phyloP scores from a whole-genome alignment of 495 filamentous ascomycete species.

The Neurospora discreta region DNA sequence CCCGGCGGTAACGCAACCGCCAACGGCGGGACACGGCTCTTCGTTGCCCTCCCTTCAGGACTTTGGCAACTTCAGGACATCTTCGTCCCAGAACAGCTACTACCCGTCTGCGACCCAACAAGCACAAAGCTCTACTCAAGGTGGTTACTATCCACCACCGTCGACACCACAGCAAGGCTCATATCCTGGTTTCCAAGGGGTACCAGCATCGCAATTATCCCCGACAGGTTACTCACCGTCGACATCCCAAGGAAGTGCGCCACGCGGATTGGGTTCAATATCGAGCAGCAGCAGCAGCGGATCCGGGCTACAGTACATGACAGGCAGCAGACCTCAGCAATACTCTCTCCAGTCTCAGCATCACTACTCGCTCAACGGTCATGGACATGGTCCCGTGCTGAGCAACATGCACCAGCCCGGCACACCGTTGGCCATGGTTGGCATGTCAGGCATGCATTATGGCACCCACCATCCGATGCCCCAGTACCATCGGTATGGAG shows the following conservation, averaged over 20 bases:
- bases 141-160: slow-evolving; percentile 44
- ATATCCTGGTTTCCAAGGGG: slow-evolving; percentile 42
- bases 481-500: slow-evolving; percentile 16
- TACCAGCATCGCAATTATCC: slow-evolving; percentile 27
- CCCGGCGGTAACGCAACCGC: slow-evolving; percentile 36
- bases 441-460: slow-evolving; percentile 44
- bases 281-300: slow-evolving; percentile 25
- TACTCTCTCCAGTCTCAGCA: not conserved
- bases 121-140: slow-evolving; percentile 32
- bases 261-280: slow-evolving; percentile 33
- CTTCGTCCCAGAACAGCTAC: slow-evolving; percentile 9
- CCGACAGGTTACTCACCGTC: slow-evolving; percentile 4
- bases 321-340: not conserved
- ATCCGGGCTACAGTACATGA: not conserved
- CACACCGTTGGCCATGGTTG: slow-evolving; percentile 56
- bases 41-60: slow-evolving; percentile 1
- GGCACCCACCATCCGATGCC: slow-evolving; percentile 41
- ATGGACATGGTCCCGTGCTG: slow-evolving; percentile 56
- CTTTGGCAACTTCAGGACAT: slow-evolving; percentile 45
- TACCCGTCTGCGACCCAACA: slow-evolving; percentile 1
- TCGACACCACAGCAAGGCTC: slow-evolving; percentile 50
- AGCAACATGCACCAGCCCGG: slow-evolving; percentile 68
- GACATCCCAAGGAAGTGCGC: slow-evolving; percentile 2
- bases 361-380: slow-evolving; percentile 1
- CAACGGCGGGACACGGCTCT: slow-evolving; percentile 33